Percentiles rank a stretch among this genome's conserved stretches.
Conservation (phyloP, 2,329 filamentous ascomycete genomes). For the Alternaria brassicicola region DNA sequence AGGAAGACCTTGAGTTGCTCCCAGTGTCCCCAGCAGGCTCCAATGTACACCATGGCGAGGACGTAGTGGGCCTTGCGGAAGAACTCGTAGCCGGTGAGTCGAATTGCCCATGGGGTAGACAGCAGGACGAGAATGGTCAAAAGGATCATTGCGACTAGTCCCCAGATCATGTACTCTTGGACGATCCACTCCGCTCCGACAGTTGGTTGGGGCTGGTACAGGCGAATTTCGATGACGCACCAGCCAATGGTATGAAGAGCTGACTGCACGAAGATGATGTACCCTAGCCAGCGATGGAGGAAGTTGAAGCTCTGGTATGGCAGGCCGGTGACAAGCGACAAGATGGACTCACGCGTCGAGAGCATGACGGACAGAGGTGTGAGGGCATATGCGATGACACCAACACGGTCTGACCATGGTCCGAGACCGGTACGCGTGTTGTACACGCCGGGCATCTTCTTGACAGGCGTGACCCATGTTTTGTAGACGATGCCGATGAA, state of each 20-base stretch:
- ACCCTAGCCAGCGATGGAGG: slow-evolving; percentile 68
- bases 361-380: slow-evolving; percentile 73
- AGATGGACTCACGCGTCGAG: slow-evolving; percentile 70
- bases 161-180: slow-evolving; percentile 75
- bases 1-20: slow-evolving; percentile 56
- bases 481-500: slow-evolving; percentile 71
- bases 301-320: slow-evolving; percentile 79
- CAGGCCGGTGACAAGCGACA: slow-evolving; percentile 72
- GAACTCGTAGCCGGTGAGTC: slow-evolving; percentile 74
- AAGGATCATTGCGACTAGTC: slow-evolving; percentile 70
- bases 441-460: slow-evolving; percentile 58
- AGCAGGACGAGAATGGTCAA: slow-evolving; percentile 66
- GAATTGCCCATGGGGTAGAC: slow-evolving; percentile 65
- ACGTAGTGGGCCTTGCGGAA: slow-evolving; percentile 78
- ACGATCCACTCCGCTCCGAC: slow-evolving; percentile 63
- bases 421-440: slow-evolving; percentile 71
- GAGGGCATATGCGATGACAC: slow-evolving; percentile 73
- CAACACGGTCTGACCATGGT: slow-evolving; percentile 71
- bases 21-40: slow-evolving; percentile 79
- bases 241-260: slow-evolving; percentile 73
- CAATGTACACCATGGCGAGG: slow-evolving; percentile 75
- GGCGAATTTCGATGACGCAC: slow-evolving; percentile 67
- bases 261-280: slow-evolving; percentile 72
- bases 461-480: slow-evolving; percentile 73
- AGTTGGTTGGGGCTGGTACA: slow-evolving; percentile 75